A percentile compares a stretch with the other conserved stretches of the same genome.
Conservation (phyloP, 495 filamentous ascomycete species). For the Talaromyces adpressus region DNA sequence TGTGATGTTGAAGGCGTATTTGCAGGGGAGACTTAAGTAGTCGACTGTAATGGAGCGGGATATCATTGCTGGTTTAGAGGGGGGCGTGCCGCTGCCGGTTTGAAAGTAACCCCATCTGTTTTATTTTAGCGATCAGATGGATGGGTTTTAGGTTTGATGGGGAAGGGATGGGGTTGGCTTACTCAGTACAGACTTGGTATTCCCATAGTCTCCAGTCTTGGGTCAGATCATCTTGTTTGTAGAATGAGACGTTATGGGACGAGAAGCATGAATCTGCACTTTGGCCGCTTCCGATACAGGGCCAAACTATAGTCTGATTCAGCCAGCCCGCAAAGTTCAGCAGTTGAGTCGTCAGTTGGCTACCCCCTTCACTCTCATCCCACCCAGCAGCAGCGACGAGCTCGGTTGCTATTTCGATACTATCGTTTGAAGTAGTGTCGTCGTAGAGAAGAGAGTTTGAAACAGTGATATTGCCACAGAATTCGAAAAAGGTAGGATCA, state of each 20-base stretch:
- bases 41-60: constrained; percentile 54
- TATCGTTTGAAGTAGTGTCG: constrained; percentile 16
- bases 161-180: background rate
- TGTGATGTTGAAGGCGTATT: constrained; percentile 55
- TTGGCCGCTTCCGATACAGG: constrained; percentile 22
- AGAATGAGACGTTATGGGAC: constrained; percentile 42
- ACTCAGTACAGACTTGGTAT: constrained; percentile 44
- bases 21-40: constrained; percentile 48
- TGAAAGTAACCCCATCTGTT: constrained; percentile 63
- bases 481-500: constrained; percentile 44
- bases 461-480: constrained; percentile 52
- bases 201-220: constrained; percentile 52
- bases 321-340: constrained; percentile 63
- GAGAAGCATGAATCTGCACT: constrained; percentile 50
- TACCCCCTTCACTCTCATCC: constrained; percentile 31
- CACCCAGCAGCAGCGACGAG: constrained; percentile 50
- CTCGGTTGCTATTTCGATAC: constrained; percentile 30
- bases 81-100: constrained; percentile 57
- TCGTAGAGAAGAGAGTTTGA: constrained; percentile 37
- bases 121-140: background rate
- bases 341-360: constrained; percentile 43
- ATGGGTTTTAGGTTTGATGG: background rate
- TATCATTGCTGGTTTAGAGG: constrained; percentile 51
- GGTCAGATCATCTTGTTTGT: constrained; percentile 39
- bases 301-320: constrained; percentile 31